Evolutionary conservation across 768 basidiomycete species (phyloP), one percentile per base, ranked within the genome.

Genomic region (Leucocoprinus birnbaumii): DNA sequence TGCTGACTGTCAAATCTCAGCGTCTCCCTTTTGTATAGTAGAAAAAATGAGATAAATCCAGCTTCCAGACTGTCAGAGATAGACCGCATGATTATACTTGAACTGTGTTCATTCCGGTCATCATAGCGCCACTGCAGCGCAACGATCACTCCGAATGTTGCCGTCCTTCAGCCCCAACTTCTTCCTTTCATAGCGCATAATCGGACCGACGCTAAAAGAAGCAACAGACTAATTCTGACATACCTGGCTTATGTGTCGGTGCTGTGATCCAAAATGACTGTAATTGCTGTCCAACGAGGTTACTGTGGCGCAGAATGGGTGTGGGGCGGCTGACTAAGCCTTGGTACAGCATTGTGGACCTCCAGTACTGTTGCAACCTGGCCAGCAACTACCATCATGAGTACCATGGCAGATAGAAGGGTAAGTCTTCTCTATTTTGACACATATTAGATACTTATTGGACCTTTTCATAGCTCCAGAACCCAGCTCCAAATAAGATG

Each of bases 401-500:
- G 25, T 24, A 40, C 55, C 52, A 71, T 71, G 70, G 61, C 69
- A 53, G 69, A 71, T 51, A 67, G 64, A 56, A 71, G 69, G 64
- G 72, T 48, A 2, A 48, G n/a, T 38, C 2, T 16, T 10, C 24
- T 24, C 26, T 0, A 18, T n/a, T 25, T 16, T 19, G 26, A 7
- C 41, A 18, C 18, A 13, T 16, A 10, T 24, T 18, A 35, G 22
- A 9, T 13, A 40, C 46, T 38, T 13, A n/a, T 24, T 35, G 16
- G 38, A 10, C 24, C 42, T 1, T 51, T 3, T 19, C 10, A n/a
- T 27, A 68, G 64, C 59, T 64, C 44, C 61, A 66, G 9, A 64
- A 71, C 48, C 61, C 67, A 21, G 66, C 67, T 31, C 65, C 73
- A 26, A 84, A 80, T 69, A 87, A 86, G 67, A 67, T 88, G 40